Evolutionary conservation across 2,329 filamentous ascomycete genomes (phyloP).

Genomic region (Alternaria hordeiaustralica): DNA sequence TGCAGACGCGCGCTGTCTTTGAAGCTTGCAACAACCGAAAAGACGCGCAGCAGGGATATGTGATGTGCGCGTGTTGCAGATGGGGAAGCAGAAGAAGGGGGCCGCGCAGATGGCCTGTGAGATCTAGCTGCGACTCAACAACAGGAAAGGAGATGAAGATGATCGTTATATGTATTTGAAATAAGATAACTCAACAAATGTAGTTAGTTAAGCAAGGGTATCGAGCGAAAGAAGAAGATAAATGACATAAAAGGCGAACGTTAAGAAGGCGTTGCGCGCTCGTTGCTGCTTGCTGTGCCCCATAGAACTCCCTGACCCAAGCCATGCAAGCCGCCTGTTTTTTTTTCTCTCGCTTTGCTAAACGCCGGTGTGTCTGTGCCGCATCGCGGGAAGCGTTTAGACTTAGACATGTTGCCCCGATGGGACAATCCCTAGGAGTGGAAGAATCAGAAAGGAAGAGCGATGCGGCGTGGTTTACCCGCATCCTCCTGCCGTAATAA

Average conservation of each 20-base stretch:
- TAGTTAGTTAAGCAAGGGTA: slow-evolving; percentile 14
- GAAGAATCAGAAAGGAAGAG: neutral
- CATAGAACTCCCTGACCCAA: neutral
- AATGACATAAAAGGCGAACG: neutral
- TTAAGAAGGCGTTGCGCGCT: neutral
- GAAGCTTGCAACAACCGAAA: neutral
- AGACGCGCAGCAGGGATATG: neutral
- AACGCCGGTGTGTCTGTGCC: slow-evolving; percentile 7
- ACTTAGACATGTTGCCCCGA: neutral
- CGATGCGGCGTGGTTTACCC: neutral
- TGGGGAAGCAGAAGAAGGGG: neutral
- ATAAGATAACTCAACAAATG: neutral
- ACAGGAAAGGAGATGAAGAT: neutral
- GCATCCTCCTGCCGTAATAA: neutral
- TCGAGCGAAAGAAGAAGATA: slow-evolving; percentile 9
- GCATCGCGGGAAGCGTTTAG: neutral
- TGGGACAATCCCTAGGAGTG: slow-evolving; percentile 1
- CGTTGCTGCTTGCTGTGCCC: slow-evolving; percentile 4
- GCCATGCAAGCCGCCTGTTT: slow-evolving; percentile 7
- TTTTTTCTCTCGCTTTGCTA: neutral
- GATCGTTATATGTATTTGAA: slow-evolving; percentile 1
- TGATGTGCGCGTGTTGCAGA: neutral
- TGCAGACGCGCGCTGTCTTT: neutral
- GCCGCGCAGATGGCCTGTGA: neutral
- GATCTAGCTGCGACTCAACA: neutral